Evolutionary conservation across 2,329 filamentous ascomycete species (phyloP).

Genomic region (Colletotrichum magnum): DNA sequence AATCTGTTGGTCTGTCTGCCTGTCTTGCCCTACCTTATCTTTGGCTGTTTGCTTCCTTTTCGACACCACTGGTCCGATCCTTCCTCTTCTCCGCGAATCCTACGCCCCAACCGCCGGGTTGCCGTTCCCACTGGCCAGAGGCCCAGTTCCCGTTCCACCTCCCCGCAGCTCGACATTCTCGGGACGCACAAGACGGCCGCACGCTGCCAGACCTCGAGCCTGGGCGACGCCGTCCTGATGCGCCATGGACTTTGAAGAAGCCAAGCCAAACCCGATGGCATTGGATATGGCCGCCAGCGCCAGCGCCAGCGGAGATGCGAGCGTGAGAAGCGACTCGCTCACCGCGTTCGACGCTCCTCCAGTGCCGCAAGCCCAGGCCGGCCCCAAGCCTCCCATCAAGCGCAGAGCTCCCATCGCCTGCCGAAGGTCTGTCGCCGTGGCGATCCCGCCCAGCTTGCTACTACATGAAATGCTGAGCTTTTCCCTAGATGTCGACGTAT

Average conservation of each 20-base stretch:
- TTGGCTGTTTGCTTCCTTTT: conserved; percentile 14
- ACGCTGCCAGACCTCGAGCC: conserved; percentile 7
- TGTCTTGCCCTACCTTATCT: background rate
- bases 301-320: background rate
- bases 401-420: conserved; percentile 67
- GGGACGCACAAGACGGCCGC: background rate
- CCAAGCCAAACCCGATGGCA: conserved; percentile 34
- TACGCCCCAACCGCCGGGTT: conserved; percentile 21
- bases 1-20: conserved; percentile 12
- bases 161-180: conserved; percentile 18
- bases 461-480: conserved; percentile 28
- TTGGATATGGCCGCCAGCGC: conserved; percentile 25
- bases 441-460: conserved; percentile 11
- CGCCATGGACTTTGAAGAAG: conserved; percentile 38
- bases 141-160: conserved; percentile 15
- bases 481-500: conserved; percentile 66
- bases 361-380: conserved; percentile 19
- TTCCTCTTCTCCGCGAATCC: conserved; percentile 22
- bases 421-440: conserved; percentile 58
- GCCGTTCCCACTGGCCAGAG: conserved; percentile 17
- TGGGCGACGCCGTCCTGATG: conserved; percentile 14
- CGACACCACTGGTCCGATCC: conserved; percentile 2
- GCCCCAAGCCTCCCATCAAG: conserved; percentile 53
- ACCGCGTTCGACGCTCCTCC: conserved; percentile 14
- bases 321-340: conserved; percentile 30